Evolutionary conservation across 1,139 yeast genomes (phyloP).

Genomic region (Candida buenavistaensis): DNA sequence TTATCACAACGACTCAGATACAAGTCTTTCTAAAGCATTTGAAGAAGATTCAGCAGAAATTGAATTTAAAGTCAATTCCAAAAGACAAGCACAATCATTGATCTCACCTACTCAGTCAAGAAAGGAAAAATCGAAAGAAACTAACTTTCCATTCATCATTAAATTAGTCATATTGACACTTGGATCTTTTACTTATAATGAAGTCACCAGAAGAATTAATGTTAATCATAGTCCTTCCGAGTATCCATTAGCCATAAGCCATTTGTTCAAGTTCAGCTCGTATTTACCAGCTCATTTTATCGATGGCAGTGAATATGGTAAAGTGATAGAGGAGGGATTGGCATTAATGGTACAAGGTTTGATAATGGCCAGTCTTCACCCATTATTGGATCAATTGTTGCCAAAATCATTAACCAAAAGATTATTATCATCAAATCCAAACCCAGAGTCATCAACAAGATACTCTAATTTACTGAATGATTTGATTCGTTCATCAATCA

Average conservation of each 20-base stretch:
- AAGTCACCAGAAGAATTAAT: constrained; percentile 50
- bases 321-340: constrained; percentile 22
- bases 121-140: not conserved
- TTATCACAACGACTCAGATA: constrained; percentile 41
- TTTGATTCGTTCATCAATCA: constrained; percentile 60
- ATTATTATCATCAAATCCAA: constrained; percentile 32
- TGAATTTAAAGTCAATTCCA: constrained; percentile 6
- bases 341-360: constrained; percentile 53
- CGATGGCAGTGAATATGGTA: constrained; percentile 7
- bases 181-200: constrained; percentile 52
- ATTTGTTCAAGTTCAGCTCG: constrained; percentile 32
- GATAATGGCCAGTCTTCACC: constrained; percentile 61
- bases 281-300: constrained; percentile 18
- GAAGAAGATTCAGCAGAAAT: constrained; percentile 13
- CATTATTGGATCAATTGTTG: constrained; percentile 53
- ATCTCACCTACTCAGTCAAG: constrained; percentile 3
- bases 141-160: constrained; percentile 15
- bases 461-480: constrained; percentile 37
- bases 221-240: constrained; percentile 43
- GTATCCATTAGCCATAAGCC: constrained; percentile 36
- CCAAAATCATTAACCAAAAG: constrained; percentile 35
- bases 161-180: constrained; percentile 37
- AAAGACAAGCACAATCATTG: constrained; percentile 1
- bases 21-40: constrained; percentile 32
- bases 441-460: constrained; percentile 26